Evolutionary conservation across 192 early-diverging fungal species (phyloP).

Genomic region (Oehlia diaphana): DNA sequence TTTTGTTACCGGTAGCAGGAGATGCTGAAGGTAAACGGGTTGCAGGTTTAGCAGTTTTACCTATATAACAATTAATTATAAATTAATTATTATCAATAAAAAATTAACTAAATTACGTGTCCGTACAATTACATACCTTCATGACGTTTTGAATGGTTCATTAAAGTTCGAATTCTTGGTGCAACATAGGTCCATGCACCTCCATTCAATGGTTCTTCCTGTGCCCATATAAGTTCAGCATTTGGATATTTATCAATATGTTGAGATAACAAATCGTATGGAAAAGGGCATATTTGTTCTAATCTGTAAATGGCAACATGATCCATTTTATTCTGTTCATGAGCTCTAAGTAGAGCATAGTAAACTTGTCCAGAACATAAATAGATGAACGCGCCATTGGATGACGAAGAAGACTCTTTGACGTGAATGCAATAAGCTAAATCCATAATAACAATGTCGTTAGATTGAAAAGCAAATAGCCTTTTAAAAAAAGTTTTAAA

Average conservation of each 20-base stretch:
- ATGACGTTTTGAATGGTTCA: conserved; percentile 74
- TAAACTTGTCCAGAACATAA: conserved; percentile 98
- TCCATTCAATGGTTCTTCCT: conserved; percentile 96
- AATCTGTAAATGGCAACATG: conserved; percentile 90
- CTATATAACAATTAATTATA: not conserved
- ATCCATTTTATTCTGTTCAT: conserved; percentile 86
- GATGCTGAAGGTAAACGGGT: conserved; percentile 88
- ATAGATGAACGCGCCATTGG: conserved; percentile 90
- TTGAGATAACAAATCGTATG: conserved; percentile 85
- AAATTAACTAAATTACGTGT: not conserved
- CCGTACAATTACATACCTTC: conserved; percentile 33
- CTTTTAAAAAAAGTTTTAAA: no score
- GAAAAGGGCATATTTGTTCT: conserved; percentile 96
- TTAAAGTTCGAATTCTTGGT: conserved; percentile 81
- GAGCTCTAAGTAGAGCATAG: conserved; percentile 86
- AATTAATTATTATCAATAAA: not conserved
- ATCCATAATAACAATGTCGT: conserved; percentile 10
- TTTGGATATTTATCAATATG: conserved; percentile 89
- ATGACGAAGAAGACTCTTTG: conserved; percentile 93
- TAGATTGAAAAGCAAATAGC: no score
- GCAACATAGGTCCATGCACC: conserved; percentile 89
- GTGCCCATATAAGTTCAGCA: conserved; percentile 89
- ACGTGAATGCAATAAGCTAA: conserved; percentile 67
- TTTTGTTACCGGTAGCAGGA: conserved; percentile 94
- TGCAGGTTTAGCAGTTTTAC: conserved; percentile 68